Percentiles rank a stretch among this genome's conserved stretches.
Conservation (phyloP, 1,139 yeast species). For the Hansenula sp. region DNA sequence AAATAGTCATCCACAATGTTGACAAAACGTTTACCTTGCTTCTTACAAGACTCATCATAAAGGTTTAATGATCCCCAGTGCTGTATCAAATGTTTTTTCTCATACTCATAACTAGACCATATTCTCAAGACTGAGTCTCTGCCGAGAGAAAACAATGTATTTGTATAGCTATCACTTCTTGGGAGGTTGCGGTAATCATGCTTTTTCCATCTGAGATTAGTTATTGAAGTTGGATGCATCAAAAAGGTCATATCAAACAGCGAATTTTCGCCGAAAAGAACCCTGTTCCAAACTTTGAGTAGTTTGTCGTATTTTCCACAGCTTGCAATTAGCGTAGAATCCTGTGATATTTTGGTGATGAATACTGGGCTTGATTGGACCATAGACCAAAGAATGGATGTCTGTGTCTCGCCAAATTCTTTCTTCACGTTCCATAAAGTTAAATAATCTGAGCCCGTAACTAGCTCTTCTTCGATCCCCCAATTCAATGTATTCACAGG, state of each 20-base stretch:
- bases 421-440: slow-evolving; percentile 50
- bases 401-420: slow-evolving; percentile 39
- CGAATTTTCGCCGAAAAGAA: slow-evolving; percentile 65
- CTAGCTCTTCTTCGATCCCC: slow-evolving; percentile 63
- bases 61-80: slow-evolving; percentile 58
- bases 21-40: slow-evolving; percentile 33
- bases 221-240: slow-evolving; percentile 58
- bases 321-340: slow-evolving; percentile 64
- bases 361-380: slow-evolving; percentile 56
- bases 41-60: slow-evolving; percentile 17
- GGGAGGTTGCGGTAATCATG: slow-evolving; percentile 21
- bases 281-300: slow-evolving; percentile 77
- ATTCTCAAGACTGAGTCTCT: slow-evolving; percentile 49
- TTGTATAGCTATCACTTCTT: slow-evolving; percentile 13
- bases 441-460: slow-evolving; percentile 55
- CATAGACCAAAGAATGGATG: slow-evolving; percentile 49
- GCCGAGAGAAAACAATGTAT: slow-evolving; percentile 20
- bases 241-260: slow-evolving; percentile 70
- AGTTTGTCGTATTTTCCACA: slow-evolving; percentile 58
- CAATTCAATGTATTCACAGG: slow-evolving; percentile 55
- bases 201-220: slow-evolving; percentile 52
- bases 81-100: slow-evolving; percentile 53
- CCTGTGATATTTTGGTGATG: slow-evolving; percentile 53
- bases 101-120: slow-evolving; percentile 70
- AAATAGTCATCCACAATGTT: slow-evolving; percentile 56